These are phyloP conservation scores for Neocucurbitaria cava DNA, from an alignment of 2,329 filamentous ascomycete genomes.

Conservation along the genomic window DNA sequence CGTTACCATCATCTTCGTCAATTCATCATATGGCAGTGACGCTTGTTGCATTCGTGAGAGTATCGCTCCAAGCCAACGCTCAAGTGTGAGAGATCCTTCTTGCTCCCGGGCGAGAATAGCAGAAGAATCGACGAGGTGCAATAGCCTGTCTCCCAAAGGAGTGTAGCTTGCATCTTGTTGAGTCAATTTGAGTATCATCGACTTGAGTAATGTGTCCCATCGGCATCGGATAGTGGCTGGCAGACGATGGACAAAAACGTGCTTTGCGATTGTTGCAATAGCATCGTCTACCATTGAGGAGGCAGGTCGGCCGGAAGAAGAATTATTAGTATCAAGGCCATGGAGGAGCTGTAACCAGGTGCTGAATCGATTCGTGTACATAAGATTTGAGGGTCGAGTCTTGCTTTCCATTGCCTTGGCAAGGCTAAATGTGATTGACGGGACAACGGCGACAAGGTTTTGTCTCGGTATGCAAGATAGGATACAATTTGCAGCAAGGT, in stretches of 20 bases:
- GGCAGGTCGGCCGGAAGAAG: neutral
- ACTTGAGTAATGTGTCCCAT: constrained; percentile 4
- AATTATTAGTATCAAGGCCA: constrained; percentile 13
- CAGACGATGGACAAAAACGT: neutral
- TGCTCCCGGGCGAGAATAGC: neutral
- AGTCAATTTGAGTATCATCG: constrained; percentile 3
- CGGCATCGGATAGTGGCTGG: neutral
- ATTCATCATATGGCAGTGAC: constrained; percentile 20
- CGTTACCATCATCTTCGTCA: constrained; percentile 16
- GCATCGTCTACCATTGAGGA: neutral
- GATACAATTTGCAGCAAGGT: constrained; percentile 7
- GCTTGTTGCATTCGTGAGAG: constrained; percentile 15
- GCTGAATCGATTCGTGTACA: constrained; percentile 5
- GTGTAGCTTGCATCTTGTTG: neutral
- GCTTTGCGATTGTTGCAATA: constrained; percentile 1
- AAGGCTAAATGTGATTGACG: constrained; percentile 13
- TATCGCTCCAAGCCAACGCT: constrained; percentile 18
- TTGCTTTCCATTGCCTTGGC: constrained; percentile 4
- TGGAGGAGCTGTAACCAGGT: constrained; percentile 31
- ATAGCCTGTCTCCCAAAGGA: constrained; percentile 1
- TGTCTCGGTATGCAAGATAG: constrained; percentile 20
- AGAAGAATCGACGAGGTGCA: constrained; percentile 2
- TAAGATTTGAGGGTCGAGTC: neutral
- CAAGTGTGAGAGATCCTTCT: neutral
- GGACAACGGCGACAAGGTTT: constrained; percentile 10